phyloP scores from a whole-genome alignment of 257 asterid species.

The Linderniella brevidens region DNA sequence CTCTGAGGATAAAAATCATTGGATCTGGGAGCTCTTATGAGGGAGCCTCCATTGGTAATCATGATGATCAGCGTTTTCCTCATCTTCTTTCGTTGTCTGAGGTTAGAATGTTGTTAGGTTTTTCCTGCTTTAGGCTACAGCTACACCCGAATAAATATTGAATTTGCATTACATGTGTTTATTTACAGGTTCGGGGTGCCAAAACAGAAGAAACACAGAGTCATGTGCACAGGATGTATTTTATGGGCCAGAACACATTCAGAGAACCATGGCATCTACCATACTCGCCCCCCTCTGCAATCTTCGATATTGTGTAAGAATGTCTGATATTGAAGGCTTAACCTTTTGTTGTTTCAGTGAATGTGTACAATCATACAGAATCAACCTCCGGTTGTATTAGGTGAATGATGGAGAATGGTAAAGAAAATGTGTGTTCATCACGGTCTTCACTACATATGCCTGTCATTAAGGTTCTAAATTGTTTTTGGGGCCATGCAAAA shows the following conservation, averaged over 20 bases:
- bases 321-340: neutral
- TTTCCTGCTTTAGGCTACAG: no score
- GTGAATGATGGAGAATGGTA: no score
- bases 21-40: conserved; percentile 50
- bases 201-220: conserved; percentile 96
- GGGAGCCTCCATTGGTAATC: conserved; percentile 46
- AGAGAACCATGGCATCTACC: conserved; percentile 98
- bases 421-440: no score
- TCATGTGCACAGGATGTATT: conserved; percentile 95
- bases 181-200: conserved; percentile 23
- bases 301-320: conserved; percentile 83
- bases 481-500: no score
- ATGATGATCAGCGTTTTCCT: conserved; percentile 60
- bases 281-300: conserved; percentile 88
- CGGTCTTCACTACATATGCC: no score
- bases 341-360: no score
- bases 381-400: no score
- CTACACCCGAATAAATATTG: neutral
- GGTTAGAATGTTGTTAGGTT: conserved; percentile 17
- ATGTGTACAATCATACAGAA: no score
- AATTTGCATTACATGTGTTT: neutral
- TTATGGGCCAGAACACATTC: conserved; percentile 83
- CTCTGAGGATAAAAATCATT: conserved; percentile 60
- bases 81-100: conserved; percentile 90
- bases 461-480: no score